Conservation (phyloP, 768 basidiomycete species). For the Psilocybe cyanescens region DNA sequence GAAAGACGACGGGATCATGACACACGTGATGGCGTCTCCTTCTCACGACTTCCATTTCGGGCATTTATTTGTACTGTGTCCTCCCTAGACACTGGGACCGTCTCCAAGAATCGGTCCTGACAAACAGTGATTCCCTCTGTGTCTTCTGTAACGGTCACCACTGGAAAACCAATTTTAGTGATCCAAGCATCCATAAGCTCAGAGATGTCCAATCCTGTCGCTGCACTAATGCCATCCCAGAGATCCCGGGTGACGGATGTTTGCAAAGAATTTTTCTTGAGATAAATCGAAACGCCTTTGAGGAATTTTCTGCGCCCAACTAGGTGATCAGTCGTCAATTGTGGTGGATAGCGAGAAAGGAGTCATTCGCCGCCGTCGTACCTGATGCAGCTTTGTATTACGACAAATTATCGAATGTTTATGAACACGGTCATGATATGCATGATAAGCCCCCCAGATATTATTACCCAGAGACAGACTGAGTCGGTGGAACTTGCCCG, state of each 20-base stretch:
- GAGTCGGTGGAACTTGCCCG: conserved; percentile 44
- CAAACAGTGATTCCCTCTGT: conserved; percentile 72
- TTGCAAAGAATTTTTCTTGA: conserved; percentile 88
- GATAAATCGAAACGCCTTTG: conserved; percentile 87
- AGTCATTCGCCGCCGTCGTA: conserved; percentile 27
- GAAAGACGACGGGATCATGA: too few species aligned
- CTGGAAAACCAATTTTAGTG: conserved; percentile 86
- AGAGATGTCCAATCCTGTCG: conserved; percentile 75
- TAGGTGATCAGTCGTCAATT: conserved; percentile 13
- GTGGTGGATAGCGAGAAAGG: too few species aligned
- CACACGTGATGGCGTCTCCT: too few species aligned
- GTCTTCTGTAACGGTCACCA: conserved; percentile 84
- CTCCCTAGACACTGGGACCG: too few species aligned
- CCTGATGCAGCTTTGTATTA: conserved; percentile 86
- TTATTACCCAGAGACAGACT: not conserved
- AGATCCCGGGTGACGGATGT: conserved; percentile 83
- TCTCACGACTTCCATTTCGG: too few species aligned
- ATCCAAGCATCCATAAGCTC: conserved; percentile 93
- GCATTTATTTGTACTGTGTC: too few species aligned
- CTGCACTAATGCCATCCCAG: conserved; percentile 82
- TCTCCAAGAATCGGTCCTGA: conserved; percentile 94
- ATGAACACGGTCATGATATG: not conserved
- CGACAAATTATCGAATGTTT: conserved; percentile 90
- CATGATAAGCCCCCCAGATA: too few species aligned
- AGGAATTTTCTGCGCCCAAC: conserved; percentile 91